Conservation (phyloP, 345 rosid species). For the Corymbia maculata region DNA sequence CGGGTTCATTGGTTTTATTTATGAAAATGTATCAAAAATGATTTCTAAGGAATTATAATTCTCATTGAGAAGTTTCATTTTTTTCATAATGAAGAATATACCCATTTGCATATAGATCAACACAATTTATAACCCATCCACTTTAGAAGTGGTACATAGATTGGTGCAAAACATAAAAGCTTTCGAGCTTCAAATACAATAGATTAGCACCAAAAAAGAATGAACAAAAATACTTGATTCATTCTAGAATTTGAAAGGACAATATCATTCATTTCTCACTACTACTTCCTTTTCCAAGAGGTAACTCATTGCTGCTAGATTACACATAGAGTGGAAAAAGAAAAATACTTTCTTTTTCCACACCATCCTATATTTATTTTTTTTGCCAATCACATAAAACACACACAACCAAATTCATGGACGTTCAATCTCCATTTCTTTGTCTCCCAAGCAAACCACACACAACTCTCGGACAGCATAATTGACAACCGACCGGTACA, state of each 20-base stretch:
- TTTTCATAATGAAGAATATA: not conserved
- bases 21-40: not conserved
- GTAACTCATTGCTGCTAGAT: not conserved
- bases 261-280: not conserved
- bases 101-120: not conserved
- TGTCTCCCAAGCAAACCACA: not conserved
- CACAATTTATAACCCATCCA: not conserved
- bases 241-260: not conserved
- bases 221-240: not conserved
- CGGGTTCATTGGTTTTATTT: not conserved
- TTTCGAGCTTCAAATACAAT: not conserved
- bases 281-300: not conserved
- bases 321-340: not conserved
- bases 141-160: not conserved
- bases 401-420: not conserved
- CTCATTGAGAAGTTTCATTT: not conserved
- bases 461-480: slow-evolving; percentile 1
- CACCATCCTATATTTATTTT: slow-evolving; percentile 2
- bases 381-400: not conserved
- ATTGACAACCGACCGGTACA: slow-evolving; percentile 33
- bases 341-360: not conserved
- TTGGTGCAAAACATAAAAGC: not conserved
- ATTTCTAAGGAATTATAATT: not conserved
- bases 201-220: not conserved
- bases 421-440: not conserved